Base-by-base conservation (phyloP, 176 grass and related monocot genomes). In the Ensete ventricosum region DNA sequence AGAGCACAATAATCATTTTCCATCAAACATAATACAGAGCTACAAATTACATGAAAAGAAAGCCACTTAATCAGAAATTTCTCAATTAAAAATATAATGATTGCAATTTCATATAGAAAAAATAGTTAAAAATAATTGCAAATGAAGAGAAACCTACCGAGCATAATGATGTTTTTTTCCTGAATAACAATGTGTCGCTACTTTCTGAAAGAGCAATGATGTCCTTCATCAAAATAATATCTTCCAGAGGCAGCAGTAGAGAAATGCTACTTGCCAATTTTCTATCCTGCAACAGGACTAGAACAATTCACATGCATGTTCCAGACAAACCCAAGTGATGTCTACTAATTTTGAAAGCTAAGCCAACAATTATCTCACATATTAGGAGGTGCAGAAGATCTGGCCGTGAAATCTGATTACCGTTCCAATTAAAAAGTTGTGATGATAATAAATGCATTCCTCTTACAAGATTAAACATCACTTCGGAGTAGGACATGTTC, bases 131-230 rank as follows among this genome's bases (percentile, higher is more conserved):
- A 51, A 43, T 69, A 54, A 23, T 43, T 76, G 17, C 25, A 70
- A 54, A 9, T 77, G 20, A 71, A 14, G 21, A 34, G 60, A 83
- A 27, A 89, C 85, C 8, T 84, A 98, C 94, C 78, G 71, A 74
- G 52, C 94, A 98, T 14, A 67, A 71, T 57, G 57, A 70, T 23
- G 70, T 74, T 54, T 82, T 87, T 34, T 60, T 80, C 26, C 83
- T 88, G 50, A 14, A 54, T 72, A 54, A 22, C 68, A 68, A 74
- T 12, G 49, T 58, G 67, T 81, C 74, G 54, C 67, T 77, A 66
- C 64, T 43, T 81, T 74, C 82, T 62, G 60, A 77, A 29, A 23
- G 58, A 81, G 48, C 64, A 80, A 50, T 43, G 27, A 65, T 62
- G 55, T 81, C 72, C 59, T 81, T 78, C 73, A 60, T 73, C 54